Conservation (phyloP, 1,284 basidiomycete species). For the Paramarasmius palmivorus region DNA sequence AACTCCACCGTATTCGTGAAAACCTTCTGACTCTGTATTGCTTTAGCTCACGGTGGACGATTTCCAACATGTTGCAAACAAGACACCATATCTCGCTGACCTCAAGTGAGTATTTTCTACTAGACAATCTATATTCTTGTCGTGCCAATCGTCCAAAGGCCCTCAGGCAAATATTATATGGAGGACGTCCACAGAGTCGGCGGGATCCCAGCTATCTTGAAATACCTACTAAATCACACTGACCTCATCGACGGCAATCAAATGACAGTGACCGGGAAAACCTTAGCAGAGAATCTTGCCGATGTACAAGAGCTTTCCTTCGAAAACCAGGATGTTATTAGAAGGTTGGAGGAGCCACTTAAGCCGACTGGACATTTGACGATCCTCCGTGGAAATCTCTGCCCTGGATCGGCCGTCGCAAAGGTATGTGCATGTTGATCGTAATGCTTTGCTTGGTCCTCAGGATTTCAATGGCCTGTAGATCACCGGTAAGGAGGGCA, state of each 20-base stretch:
- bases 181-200: slow-evolving; percentile 93
- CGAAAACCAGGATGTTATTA: slow-evolving; percentile 82
- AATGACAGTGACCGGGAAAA: slow-evolving; percentile 94
- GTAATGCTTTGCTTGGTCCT: too few relatives aligned
- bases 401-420: slow-evolving; percentile 89
- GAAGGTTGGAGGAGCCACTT: slow-evolving; percentile 81
- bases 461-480: neutral
- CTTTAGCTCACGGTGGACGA: slow-evolving; percentile 84
- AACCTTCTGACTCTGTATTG: neutral
- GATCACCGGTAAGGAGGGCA: slow-evolving; percentile 94
- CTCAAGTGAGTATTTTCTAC: slow-evolving; percentile 61
- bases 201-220: slow-evolving; percentile 81
- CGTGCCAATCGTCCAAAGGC: slow-evolving; percentile 42
- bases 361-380: slow-evolving; percentile 92
- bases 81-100: slow-evolving; percentile 92
- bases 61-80: slow-evolving; percentile 87
- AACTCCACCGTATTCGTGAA: neutral
- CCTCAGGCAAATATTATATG: slow-evolving; percentile 95
- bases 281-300: slow-evolving; percentile 88
- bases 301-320: slow-evolving; percentile 79
- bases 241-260: slow-evolving; percentile 88
- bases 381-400: slow-evolving; percentile 89
- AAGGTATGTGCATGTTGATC: slow-evolving; percentile 48
- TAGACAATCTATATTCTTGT: slow-evolving; percentile 2
- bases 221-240: slow-evolving; percentile 87